Base-by-base conservation (phyloP, 306 rosid species). In the Citrullus colocynthis region DNA sequence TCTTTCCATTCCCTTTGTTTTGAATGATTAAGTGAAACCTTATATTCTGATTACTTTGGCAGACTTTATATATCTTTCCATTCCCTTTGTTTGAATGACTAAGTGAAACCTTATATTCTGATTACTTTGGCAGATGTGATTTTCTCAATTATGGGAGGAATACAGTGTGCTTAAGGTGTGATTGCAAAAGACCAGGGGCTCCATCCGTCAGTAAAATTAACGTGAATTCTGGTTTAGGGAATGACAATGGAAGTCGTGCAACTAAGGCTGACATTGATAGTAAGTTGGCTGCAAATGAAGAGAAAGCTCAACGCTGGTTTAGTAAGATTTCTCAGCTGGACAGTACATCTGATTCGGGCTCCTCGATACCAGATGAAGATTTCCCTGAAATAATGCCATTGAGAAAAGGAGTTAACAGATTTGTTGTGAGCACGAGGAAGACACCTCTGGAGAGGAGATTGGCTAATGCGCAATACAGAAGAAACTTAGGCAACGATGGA, bases 331-430 rank as follows among this genome's bases (percentile, higher is more conserved):
- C 97, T 82, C 97, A 95, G 85, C 87, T 84, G 69, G 97, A 89
- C 79, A 76, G 82, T 79, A 60, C 81, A 65, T 83, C 96, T 78
- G 93, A 90, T 82, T 86, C 88, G 83, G 86, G 81, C 76, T 81
- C 78, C 78, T 80, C 82, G 42, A 75, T 88, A 48, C 64, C 89
- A 34, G 93, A 95, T 83, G 92, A 90, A 63, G 97, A 95, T 85
- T 94, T 90, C 81, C 98, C 98, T 18, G 97, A 92, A 87, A 94
- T 94, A 86, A 90, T 95, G 97, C 98, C 98, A 0, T 82, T 92
- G 80, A 92, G 99, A 85, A 92, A 92, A 88, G 97, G 97, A 64
- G 93, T 89, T 37, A 95, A 92, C 67, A 88, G 99, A 88, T 92
- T 95, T 86, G 97, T 90, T 42, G 97, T 92, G 78, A 90, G 97